Evolutionary conservation across 2,329 filamentous ascomycete species (phyloP).

Genomic region (Talaromyces funiculosus): DNA sequence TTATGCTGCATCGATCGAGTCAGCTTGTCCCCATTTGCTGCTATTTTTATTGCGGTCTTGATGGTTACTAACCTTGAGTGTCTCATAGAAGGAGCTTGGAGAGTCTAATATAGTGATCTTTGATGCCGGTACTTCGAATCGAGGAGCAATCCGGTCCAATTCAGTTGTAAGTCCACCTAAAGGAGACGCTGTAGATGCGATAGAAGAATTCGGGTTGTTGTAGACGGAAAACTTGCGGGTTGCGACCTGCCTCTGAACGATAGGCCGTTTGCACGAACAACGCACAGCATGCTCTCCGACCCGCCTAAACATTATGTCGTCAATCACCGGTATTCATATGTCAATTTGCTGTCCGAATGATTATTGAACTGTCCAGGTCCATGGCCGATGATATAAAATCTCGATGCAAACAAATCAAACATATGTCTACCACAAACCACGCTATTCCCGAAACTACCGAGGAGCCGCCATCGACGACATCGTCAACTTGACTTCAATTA

Average conservation of each 20-base stretch:
- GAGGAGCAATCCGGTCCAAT: conserved; percentile 82
- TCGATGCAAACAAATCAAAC: conserved; percentile 35
- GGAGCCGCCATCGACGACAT: conserved; percentile 20
- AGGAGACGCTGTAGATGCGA: conserved; percentile 35
- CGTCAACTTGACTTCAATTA: conserved; percentile 14
- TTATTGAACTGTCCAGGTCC: background rate
- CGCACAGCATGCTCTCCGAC: conserved; percentile 35
- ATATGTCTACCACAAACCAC: conserved; percentile 1
- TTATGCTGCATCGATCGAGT: conserved; percentile 53
- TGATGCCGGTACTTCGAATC: conserved; percentile 76
- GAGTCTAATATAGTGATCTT: conserved; percentile 73
- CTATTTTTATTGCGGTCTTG: background rate
- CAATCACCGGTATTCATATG: background rate
- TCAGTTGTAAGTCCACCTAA: conserved; percentile 62
- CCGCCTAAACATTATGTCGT: conserved; percentile 34
- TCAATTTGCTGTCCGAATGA: background rate
- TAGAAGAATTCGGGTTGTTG: conserved; percentile 22
- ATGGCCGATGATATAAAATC: conserved; percentile 1
- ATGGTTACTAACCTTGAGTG: conserved; percentile 62
- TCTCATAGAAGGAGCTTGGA: conserved; percentile 85
- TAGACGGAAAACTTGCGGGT: conserved; percentile 36
- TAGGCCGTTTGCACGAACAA: conserved; percentile 27
- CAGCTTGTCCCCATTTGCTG: too few relatives aligned
- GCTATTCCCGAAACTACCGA: conserved; percentile 24
- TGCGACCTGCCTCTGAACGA: conserved; percentile 26